Percentiles rank a stretch among this genome's conserved stretches.
These are phyloP conservation scores for Beauveria sp. DNA, from an alignment of 2,329 filamentous ascomycete species.

Conservation along the genomic window DNA sequence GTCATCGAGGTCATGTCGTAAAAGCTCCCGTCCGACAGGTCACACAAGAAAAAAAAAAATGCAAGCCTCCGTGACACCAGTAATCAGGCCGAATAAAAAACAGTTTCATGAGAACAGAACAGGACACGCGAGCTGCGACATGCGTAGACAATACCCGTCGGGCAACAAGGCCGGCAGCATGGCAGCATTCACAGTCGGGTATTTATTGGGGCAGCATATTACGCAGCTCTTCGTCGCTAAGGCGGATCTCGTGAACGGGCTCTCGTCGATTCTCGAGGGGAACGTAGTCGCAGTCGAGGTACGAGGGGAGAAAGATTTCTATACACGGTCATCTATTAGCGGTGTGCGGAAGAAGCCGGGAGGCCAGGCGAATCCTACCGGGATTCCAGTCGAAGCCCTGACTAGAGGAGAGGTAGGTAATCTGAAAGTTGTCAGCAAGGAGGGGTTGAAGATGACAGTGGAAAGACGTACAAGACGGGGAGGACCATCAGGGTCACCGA, in stretches of 20 bases:
- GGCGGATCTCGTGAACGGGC: constrained; percentile 67
- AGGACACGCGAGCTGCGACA: background rate
- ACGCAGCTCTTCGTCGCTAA: constrained; percentile 70
- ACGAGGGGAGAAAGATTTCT: constrained; percentile 78
- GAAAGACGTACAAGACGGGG: constrained; percentile 55
- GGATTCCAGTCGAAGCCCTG: constrained; percentile 82
- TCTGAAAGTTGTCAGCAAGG: constrained; percentile 36
- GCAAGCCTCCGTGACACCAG: background rate
- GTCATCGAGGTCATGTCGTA: constrained; percentile 7
- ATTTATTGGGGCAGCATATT: constrained; percentile 55
- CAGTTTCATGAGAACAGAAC: background rate
- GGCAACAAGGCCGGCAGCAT: background rate
- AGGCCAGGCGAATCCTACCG: constrained; percentile 36
- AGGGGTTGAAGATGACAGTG: background rate
- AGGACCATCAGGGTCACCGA: constrained; percentile 65
- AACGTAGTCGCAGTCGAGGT: constrained; percentile 65
- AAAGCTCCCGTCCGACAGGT: background rate
- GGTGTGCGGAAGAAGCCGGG: background rate
- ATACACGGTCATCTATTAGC: background rate
- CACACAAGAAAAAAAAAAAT: background rate
- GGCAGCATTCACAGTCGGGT: background rate
- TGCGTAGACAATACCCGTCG: background rate
- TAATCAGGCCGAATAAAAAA: background rate
- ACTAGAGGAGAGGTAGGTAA: constrained; percentile 70
- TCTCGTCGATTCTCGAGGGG: constrained; percentile 70